Conservation (phyloP, 78 protist species). For the Guillardia theta region DNA sequence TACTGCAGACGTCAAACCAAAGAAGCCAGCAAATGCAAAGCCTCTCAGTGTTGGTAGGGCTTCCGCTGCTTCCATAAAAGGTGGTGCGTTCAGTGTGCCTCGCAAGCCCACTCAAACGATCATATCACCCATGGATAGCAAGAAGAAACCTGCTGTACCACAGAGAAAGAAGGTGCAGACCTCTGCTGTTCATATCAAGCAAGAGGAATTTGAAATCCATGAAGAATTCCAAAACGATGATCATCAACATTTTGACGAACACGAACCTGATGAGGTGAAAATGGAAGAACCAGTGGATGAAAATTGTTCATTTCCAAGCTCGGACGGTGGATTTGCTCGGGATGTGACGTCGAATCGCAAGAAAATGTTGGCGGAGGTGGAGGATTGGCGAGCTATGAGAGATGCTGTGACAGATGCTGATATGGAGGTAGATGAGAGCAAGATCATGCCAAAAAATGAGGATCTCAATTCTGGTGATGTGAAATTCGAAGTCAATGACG, state of each 20-base stretch:
- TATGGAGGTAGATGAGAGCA: neutral
- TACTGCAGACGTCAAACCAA: neutral
- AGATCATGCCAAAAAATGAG: neutral
- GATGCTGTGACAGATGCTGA: neutral
- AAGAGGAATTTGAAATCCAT: neutral
- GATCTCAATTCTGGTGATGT: neutral
- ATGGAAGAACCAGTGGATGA: no score
- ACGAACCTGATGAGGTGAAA: no score
- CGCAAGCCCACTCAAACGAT: no score
- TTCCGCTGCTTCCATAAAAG: no score
- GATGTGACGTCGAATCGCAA: neutral
- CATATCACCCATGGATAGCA: neutral
- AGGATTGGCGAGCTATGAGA: conserved; percentile 13
- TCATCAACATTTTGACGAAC: no score
- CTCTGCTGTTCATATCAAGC: neutral
- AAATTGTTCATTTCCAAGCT: no score
- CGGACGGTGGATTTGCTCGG: neutral
- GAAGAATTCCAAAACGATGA: no score
- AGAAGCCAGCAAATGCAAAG: no score
- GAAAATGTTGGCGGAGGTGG: neutral
- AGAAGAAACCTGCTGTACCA: neutral
- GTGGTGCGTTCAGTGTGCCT: no score
- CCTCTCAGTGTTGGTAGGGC: no score
- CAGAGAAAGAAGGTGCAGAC: neutral
- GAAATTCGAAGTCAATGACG: neutral